Evolutionary conservation across 75 land plant species (phyloP), one percentile per base, ranked within the genome.

Genomic region (Azolla pinnata): DNA sequence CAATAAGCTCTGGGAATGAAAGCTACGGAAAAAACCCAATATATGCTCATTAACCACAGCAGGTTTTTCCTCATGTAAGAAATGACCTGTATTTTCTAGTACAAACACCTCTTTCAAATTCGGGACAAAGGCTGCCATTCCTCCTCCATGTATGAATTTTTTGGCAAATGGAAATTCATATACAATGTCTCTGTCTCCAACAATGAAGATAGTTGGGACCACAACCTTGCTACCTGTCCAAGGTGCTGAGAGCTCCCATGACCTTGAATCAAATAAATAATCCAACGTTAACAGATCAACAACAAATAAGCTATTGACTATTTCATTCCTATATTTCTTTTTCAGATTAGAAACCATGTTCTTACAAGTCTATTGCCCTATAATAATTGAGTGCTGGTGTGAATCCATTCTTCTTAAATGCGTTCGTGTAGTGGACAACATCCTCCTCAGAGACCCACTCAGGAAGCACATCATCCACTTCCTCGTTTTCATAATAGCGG

Each of bases 41-140:
- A 77, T 62, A 19, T 67, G 78, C 30, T 68, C 58, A 54, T 67
- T 70, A 53, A 79, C 59, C 55, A 60, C 72, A 7, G 24, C 56
- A 5, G 69, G 47, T 55, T 66, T 78, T 38, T 79, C 79, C 63
- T 76, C 66, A 55, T 79, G 72, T 46, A 79, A 76, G 62, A 79
- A 79, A 45, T 79, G 81, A 31, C 55, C 58, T 2, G 64, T 72
- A 29, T 70, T 74, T 45, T 63, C 62, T 26, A 81, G 57, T n/a
- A 70, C 61, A 33, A 73, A 62, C 52, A 69, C 31, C 29, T 73
- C 83, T 34, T 67, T 60, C 12, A 81, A 64, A 26, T 68, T 52
- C 17, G 83, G 87, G 1, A 74, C 80, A 29, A 31, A 42, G 9
- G 31, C 56, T 61, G 67, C 68, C 34, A 81, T 68, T 7, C 49